Conservation (phyloP, 306 rosid genomes). For the Elaeagnus macrophylla region DNA sequence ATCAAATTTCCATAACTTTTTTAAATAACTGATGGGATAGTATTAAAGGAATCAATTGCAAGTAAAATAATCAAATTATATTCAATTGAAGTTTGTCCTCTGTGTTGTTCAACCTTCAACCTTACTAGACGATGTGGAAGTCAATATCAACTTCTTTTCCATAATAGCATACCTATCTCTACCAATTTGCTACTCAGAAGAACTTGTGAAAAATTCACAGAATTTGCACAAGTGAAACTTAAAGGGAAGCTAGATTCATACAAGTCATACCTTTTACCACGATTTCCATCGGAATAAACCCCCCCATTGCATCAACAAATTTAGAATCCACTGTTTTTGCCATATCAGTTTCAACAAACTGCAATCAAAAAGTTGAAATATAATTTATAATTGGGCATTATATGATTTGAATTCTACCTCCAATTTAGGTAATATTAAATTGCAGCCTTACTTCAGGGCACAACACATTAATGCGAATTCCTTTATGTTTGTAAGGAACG, state of each 20-base stretch:
- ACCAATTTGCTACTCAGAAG: not conserved
- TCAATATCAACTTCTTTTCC: not conserved
- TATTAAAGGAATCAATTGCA: too few species aligned
- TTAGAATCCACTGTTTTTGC: constrained; percentile 23
- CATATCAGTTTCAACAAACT: constrained; percentile 82
- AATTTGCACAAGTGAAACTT: constrained; percentile 3
- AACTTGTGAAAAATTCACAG: not conserved
- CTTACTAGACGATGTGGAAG: not conserved
- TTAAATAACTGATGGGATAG: not conserved
- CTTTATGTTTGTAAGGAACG: constrained; percentile 42
- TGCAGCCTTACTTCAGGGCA: constrained; percentile 77
- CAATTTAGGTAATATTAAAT: not conserved
- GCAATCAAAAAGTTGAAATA: constrained; percentile 28
- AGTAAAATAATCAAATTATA: too few species aligned
- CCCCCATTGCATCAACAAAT: constrained; percentile 34
- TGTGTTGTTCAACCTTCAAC: not conserved
- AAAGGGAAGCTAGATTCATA: constrained; percentile 7
- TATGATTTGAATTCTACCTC: not conserved
- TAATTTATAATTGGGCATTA: constrained; percentile 8
- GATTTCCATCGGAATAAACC: constrained; percentile 80
- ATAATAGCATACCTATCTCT: not conserved
- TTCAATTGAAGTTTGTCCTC: not conserved
- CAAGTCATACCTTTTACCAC: constrained; percentile 62
- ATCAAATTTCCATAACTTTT: not conserved
- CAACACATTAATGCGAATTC: constrained; percentile 88